A percentile compares a stretch with the other conserved stretches of the same genome.
Evolutionary conservation across 2,329 filamentous ascomycete genomes (phyloP).

Genomic region (Pseudopithomyces chartarum): DNA sequence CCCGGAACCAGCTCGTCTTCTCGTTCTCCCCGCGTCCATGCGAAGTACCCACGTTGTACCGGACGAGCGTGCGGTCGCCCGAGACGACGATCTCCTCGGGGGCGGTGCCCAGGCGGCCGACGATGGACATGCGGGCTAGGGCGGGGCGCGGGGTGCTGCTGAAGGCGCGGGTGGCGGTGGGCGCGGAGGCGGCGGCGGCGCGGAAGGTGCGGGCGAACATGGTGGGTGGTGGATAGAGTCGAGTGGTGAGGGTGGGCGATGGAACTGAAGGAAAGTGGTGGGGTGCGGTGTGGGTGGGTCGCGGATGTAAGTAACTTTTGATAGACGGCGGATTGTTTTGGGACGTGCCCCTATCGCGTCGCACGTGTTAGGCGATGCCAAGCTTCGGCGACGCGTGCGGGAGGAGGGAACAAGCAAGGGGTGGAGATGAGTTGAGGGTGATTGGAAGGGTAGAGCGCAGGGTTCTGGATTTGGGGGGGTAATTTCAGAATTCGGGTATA

Average conservation of each 20-base stretch:
- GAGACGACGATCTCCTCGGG: conserved; percentile 77
- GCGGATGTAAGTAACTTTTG: conserved; percentile 6
- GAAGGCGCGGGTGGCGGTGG: conserved; percentile 70
- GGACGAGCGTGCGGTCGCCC: conserved; percentile 77
- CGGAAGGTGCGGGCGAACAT: conserved; percentile 50
- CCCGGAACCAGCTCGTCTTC: conserved; percentile 82
- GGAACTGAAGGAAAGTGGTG: conserved; percentile 11
- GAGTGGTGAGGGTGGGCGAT: neutral
- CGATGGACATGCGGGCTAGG: conserved; percentile 80
- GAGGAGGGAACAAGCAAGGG: no score
- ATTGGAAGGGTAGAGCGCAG: no score
- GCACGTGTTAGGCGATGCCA: conserved; percentile 2
- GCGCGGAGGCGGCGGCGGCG: conserved; percentile 58
- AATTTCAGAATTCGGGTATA: conserved; percentile 13
- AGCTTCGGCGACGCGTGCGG: neutral
- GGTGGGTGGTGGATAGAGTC: conserved; percentile 6
- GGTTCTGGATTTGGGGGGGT: neutral
- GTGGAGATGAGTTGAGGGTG: no score
- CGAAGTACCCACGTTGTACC: conserved; percentile 76
- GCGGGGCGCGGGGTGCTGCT: conserved; percentile 67
- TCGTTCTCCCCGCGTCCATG: conserved; percentile 70
- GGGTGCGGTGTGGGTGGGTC: neutral
- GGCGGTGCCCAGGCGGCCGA: conserved; percentile 80
- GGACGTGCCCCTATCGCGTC: conserved; percentile 10
- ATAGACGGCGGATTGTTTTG: conserved; percentile 7